Conservation (phyloP, 768 basidiomycete species). For the Suillus luteus region DNA sequence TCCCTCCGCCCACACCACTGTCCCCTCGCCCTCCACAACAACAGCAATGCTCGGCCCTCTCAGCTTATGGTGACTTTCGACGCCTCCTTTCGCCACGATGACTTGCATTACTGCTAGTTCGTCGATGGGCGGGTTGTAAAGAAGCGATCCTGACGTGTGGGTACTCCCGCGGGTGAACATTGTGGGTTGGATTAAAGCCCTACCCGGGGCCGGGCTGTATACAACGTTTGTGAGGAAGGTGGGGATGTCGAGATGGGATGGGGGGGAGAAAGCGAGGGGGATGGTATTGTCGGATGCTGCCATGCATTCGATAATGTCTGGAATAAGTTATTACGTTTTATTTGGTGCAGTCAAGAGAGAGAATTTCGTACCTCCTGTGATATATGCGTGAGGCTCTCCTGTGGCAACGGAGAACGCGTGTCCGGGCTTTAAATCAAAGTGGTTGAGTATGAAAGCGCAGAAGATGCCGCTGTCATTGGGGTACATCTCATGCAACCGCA, state of each 20-base stretch:
- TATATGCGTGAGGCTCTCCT: constrained; percentile 60
- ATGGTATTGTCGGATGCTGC: constrained; percentile 60
- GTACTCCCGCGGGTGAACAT: constrained; percentile 40
- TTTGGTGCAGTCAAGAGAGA: neutral
- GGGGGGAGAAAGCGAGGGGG: constrained; percentile 45
- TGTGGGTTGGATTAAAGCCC: constrained; percentile 59
- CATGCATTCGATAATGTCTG: constrained; percentile 67
- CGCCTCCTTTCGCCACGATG: constrained; percentile 42
- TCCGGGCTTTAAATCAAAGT: constrained; percentile 50
- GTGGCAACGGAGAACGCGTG: constrained; percentile 56
- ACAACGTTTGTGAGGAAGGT: constrained; percentile 83
- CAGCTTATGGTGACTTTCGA: constrained; percentile 58
- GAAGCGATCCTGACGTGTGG: constrained; percentile 32
- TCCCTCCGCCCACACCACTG: constrained; percentile 45
- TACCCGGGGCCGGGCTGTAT: constrained; percentile 64
- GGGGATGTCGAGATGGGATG: constrained; percentile 82
- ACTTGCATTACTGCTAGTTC: constrained; percentile 84
- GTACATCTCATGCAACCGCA: constrained; percentile 49
- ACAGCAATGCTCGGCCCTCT: constrained; percentile 82
- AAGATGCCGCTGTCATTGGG: constrained; percentile 57
- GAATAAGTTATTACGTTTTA: neutral
- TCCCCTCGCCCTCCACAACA: constrained; percentile 64
- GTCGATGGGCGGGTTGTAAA: constrained; percentile 89
- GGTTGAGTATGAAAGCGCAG: constrained; percentile 55
- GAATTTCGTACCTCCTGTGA: constrained; percentile 48